These are phyloP conservation scores for Neonectria ditissima DNA, from an alignment of 2,329 filamentous ascomycete genomes.

Conservation along the genomic window DNA sequence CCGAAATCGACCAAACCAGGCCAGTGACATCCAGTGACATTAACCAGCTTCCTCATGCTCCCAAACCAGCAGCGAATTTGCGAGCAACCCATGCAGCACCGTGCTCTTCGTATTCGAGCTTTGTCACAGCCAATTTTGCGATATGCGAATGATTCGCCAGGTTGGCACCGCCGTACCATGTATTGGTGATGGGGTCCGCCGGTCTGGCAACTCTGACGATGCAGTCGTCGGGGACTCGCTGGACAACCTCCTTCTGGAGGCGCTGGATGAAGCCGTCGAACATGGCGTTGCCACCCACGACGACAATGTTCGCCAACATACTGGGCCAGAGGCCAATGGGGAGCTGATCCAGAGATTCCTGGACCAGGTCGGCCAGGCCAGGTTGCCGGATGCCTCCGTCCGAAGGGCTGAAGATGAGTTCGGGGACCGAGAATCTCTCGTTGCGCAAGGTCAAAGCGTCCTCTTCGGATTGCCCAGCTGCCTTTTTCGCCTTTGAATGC, in stretches of 20 bases:
- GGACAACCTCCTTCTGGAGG: slow-evolving; percentile 79
- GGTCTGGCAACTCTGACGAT: slow-evolving; percentile 79
- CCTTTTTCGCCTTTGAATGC: slow-evolving; percentile 64
- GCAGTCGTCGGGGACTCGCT: slow-evolving; percentile 80
- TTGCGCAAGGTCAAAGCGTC: slow-evolving; percentile 90
- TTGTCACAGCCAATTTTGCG: slow-evolving; percentile 79
- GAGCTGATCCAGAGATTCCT: slow-evolving; percentile 79
- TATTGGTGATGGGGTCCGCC: slow-evolving; percentile 79
- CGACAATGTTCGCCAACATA: slow-evolving; percentile 86
- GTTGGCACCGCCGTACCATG: slow-evolving; percentile 86
- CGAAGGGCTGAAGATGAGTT: slow-evolving; percentile 86
- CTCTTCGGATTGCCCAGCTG: slow-evolving; percentile 64
- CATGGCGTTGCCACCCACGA: slow-evolving; percentile 87
- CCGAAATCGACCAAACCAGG: background rate
- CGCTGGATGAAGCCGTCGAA: slow-evolving; percentile 86
- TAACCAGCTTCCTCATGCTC: slow-evolving; percentile 29
- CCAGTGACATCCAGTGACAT: background rate
- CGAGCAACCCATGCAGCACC: slow-evolving; percentile 80
- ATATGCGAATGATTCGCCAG: slow-evolving; percentile 78
- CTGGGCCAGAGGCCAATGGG: slow-evolving; percentile 88
- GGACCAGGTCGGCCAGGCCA: slow-evolving; percentile 84
- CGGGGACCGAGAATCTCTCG: slow-evolving; percentile 90
- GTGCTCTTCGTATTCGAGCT: slow-evolving; percentile 89
- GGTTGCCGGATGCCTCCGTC: slow-evolving; percentile 88
- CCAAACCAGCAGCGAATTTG: slow-evolving; percentile 66